phyloP scores from a whole-genome alignment of 2,329 filamentous ascomycete species.

The Tolypocladium tropicale region DNA sequence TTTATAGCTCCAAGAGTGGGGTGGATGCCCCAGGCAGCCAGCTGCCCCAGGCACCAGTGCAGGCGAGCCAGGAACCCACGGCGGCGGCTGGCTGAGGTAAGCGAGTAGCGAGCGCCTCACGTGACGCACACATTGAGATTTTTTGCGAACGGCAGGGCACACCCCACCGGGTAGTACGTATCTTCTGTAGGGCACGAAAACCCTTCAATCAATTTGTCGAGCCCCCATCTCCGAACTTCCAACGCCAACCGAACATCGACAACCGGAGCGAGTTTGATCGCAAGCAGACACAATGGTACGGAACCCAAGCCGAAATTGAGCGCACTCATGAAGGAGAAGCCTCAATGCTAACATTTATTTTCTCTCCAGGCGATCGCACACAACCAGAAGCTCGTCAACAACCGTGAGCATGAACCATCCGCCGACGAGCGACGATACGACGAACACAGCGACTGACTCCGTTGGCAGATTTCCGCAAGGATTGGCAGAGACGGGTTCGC shows the following conservation, averaged over 20 bases:
- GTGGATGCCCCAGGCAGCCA: constrained; percentile 13
- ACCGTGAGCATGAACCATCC: constrained; percentile 54
- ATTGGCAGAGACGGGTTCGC: constrained; percentile 98
- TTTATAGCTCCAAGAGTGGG: constrained; percentile 23
- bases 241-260: constrained; percentile 30
- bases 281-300: constrained; percentile 46
- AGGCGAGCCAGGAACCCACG: too few species aligned
- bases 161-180: constrained; percentile 23
- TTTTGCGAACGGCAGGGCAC: constrained; percentile 9
- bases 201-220: constrained; percentile 31
- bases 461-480: constrained; percentile 87
- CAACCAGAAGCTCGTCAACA: constrained; percentile 97
- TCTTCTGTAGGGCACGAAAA: constrained; percentile 30
- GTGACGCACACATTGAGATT: constrained; percentile 12
- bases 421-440: constrained; percentile 12
- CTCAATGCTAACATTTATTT: constrained; percentile 22
- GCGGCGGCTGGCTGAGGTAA: not conserved
- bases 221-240: constrained; percentile 27
- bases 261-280: constrained; percentile 37
- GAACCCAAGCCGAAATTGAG: constrained; percentile 11
- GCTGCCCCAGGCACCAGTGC: constrained; percentile 2
- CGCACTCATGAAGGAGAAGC: constrained; percentile 8
- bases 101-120: constrained; percentile 12
- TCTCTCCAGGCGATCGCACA: constrained; percentile 83
- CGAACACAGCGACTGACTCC: constrained; percentile 27